phyloP scores from a whole-genome alignment of 2,329 filamentous ascomycete species.

The Neocatenulostroma microsporum region DNA sequence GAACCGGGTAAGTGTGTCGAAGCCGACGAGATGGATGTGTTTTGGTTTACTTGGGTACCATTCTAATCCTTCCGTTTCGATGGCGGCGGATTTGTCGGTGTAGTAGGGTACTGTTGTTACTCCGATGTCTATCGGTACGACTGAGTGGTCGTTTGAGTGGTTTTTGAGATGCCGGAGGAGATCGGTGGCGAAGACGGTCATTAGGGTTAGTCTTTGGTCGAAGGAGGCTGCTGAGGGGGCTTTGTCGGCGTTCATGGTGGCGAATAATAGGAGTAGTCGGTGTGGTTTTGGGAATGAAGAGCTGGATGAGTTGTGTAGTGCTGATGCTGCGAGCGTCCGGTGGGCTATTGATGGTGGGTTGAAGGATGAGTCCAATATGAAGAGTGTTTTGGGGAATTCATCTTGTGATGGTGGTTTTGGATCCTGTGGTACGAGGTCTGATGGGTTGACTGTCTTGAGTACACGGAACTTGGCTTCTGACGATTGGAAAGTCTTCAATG shows the following conservation, averaged over 20 bases:
- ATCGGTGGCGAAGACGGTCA: slow-evolving; percentile 60
- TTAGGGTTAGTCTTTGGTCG: slow-evolving; percentile 60
- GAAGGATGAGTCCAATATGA: slow-evolving; percentile 59
- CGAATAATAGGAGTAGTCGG: slow-evolving; percentile 52
- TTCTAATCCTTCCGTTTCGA: slow-evolving; percentile 37
- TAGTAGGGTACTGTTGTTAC: slow-evolving; percentile 68
- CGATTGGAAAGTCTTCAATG: slow-evolving; percentile 37
- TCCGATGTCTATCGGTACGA: slow-evolving; percentile 52
- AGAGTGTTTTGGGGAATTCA: slow-evolving; percentile 41
- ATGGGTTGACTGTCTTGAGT: slow-evolving; percentile 27
- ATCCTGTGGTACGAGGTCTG: slow-evolving; percentile 12
- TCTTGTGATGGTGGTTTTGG: slow-evolving; percentile 10
- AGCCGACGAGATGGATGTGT: slow-evolving; percentile 66
- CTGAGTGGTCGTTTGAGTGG: slow-evolving; percentile 8
- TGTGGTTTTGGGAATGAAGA: slow-evolving; percentile 30
- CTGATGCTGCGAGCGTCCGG: slow-evolving; percentile 47
- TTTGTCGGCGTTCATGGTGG: slow-evolving; percentile 59
- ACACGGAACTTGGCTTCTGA: slow-evolving; percentile 31
- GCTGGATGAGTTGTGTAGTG: slow-evolving; percentile 35
- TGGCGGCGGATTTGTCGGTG: slow-evolving; percentile 58
- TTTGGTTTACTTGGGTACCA: slow-evolving; percentile 29
- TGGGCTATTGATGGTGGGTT: slow-evolving; percentile 58
- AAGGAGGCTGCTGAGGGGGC: slow-evolving; percentile 60
- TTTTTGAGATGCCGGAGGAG: slow-evolving; percentile 26
- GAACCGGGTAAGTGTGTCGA: slow-evolving; percentile 66